Percentiles rank a stretch among this genome's conserved stretches.
Evolutionary conservation across 768 basidiomycete species (phyloP).

Genomic region (Auricularia sp.): DNA sequence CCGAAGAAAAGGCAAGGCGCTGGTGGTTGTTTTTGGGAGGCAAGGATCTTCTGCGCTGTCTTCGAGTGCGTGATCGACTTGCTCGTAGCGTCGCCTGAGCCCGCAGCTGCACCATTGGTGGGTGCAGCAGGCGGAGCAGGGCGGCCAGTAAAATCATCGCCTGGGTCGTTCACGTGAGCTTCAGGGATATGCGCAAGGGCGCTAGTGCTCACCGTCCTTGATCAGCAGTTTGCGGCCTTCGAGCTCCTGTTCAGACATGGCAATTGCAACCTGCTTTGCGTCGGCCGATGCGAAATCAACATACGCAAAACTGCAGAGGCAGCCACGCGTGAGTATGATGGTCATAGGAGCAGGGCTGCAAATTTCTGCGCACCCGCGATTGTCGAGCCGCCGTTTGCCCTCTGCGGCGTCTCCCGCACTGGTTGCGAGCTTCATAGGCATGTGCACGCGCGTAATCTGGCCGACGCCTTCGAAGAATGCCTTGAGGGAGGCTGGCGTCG

Average conservation of each 20-base stretch:
- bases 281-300: slow-evolving; percentile 82
- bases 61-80: slow-evolving; percentile 39
- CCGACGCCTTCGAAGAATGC: slow-evolving; percentile 61
- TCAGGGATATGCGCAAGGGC: slow-evolving; percentile 3
- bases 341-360: too few relatives aligned
- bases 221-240: slow-evolving; percentile 84
- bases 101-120: slow-evolving; percentile 8
- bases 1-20: slow-evolving; percentile 86
- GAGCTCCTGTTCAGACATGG: slow-evolving; percentile 68
- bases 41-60: slow-evolving; percentile 67
- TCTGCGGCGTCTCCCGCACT: slow-evolving; percentile 30
- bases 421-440: slow-evolving; percentile 59
- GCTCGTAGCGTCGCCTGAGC: slow-evolving; percentile 16
- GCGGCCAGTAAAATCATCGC: slow-evolving; percentile 62
- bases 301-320: slow-evolving; percentile 72
- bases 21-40: slow-evolving; percentile 69
- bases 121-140: slow-evolving; percentile 39
- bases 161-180: slow-evolving; percentile 28
- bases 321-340: slow-evolving; percentile 9
- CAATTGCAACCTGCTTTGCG: slow-evolving; percentile 63
- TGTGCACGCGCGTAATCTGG: slow-evolving; percentile 54
- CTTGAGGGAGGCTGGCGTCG: slow-evolving; percentile 61
- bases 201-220: slow-evolving; percentile 62
- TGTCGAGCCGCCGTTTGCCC: slow-evolving; percentile 40
- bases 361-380: slow-evolving; percentile 54